Base-by-base conservation (phyloP, 441 rosid species). In the Lepidium campestre region DNA sequence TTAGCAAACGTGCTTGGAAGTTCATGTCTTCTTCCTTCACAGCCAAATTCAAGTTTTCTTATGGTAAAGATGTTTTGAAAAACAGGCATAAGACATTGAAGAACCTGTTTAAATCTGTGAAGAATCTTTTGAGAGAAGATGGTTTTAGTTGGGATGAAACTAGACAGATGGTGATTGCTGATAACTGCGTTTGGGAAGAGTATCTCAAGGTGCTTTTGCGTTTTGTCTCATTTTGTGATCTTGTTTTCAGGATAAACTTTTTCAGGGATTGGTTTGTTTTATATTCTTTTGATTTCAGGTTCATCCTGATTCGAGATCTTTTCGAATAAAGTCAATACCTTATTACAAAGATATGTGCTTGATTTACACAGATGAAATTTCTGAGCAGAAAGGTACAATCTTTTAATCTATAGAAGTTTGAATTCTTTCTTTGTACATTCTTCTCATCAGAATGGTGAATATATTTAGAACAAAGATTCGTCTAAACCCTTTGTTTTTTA, bases 1-100 rank as follows among this genome's bases (percentile, higher is more conserved):
- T 86, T 73, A 86, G 95, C 64, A 86, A 86, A 72, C 81, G 89
- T 39, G 96, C 96, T 18, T 92, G 96, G 98, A 87, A 87, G 78
- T 70, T 77, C 20, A 89, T 92, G 98, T 70, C 83, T 15, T 70
- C 71, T 10, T 46, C 80, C 81, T 87, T 89, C 81, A 80, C 85
- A 55, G 70, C 79, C 0, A 92, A 77, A 58, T 89, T 92, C 80
- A 81, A 77, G 52, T 83, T 78, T 71, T 84, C 81, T 27, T 89
- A 80, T 29, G 90, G 83, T 29, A 85, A 82, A 73, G 95, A 92
- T 53, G 86, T 89, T 54, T 73, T 89, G 15, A 92, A 92, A 65
- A 88, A 88, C 56, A 74, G 89, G 6, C 88, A 85, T 53, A 88
- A 89, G 62, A 85, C 95, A 0, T 67, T 85, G 49, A 85, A 90